Base-by-base conservation (phyloP, 176 grass and related monocot genomes). In the Rhynchospora breviuscula region DNA sequence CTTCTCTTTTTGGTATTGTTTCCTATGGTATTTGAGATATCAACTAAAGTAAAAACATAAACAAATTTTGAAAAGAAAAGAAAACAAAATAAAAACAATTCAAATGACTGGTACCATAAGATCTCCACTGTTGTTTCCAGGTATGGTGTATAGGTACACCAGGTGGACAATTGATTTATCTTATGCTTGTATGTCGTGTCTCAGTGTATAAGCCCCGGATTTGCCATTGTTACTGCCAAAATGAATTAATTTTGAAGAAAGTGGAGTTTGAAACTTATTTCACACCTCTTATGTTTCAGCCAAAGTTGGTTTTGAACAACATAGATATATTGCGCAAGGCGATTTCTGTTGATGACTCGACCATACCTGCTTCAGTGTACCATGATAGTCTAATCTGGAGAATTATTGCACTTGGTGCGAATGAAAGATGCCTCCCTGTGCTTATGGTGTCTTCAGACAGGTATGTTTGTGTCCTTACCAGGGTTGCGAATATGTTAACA, bases 351-450 rank as follows among this genome's bases (percentile, higher is more conserved):
- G 92, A 98, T 80, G 90, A 91, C 5, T 93, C 82, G 1, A 91
- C 90, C 74, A 88, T 98, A 54, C 89, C 89, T 2, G 93, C 89
- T 1, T 84, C 86, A 18, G 79, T 91, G 63, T 98, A 95, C 65
- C 96, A 95, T 87, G 96, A 98, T 79, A 98, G 86, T 78, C 88
- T 98, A 26, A 95, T 98, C 65, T 95, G 92, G 92, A 93, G 89
- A 86, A 84, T 98, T 73, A 93, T 95, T 17, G 90, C 93, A 0
- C 91, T 95, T 44, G 89, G 96, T 64, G 90, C 85, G 11, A 98
- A 98, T 85, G 89, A 95, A n/a, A 86, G 79, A 62, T 95, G 86
- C 80, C 91, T 98, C 69, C 96, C 93, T 1, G 89, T 98, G 62
- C 84, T 98, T 91, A 74, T 98, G 57, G 87, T 89, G 0, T 85